Evolutionary conservation across 768 basidiomycete genomes (phyloP), one percentile per base, ranked within the genome.

Genomic region (Suillus brevipes): DNA sequence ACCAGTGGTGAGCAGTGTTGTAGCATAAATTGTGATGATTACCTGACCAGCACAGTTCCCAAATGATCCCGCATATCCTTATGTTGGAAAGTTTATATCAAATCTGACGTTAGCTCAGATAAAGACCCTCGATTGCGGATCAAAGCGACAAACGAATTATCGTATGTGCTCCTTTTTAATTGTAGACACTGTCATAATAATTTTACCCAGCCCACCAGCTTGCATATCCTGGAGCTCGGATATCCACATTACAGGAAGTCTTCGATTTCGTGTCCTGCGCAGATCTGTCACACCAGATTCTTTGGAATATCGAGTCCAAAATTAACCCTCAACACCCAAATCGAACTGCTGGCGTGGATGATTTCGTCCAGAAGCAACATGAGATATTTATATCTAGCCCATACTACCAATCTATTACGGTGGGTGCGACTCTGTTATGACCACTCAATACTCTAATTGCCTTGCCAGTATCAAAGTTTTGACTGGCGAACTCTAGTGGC

Each of bases 301-400:
- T 79, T 43, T 91, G 87, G 84, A 93, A 93, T 72, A 89, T 94
- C 67, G 92, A 94, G 78, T 90, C 89, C 18, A 92, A 91, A 73
- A 83, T 90, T 64, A 82, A 90, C 66, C 78, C 90, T 5, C 79
- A 74, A n/a, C 69, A 78, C 60, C 81, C 84, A 6, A 81, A 84
- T 66, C 78, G 79, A 45, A 90, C 90, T 20, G 78, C 75, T 18
- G 73, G 78, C 20, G 86, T 87, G 20, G 77, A 84, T 20, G 85
- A 85, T 61, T 91, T 91, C 70, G 89, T 90, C 10, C 75, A 74
- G 60, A 82, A 80, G 40, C 90, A 92, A 69, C 81, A 88, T 69
- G 83, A 81, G 10, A 75, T 83, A 49, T 91, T 92, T 68, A 68
- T 76, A 31, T 77, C 76, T 16, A 90, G 88, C 64, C 81, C 83